phyloP scores from a whole-genome alignment of 202 grass and related monocot species.

The Dendrocalamus latiflorus region DNA sequence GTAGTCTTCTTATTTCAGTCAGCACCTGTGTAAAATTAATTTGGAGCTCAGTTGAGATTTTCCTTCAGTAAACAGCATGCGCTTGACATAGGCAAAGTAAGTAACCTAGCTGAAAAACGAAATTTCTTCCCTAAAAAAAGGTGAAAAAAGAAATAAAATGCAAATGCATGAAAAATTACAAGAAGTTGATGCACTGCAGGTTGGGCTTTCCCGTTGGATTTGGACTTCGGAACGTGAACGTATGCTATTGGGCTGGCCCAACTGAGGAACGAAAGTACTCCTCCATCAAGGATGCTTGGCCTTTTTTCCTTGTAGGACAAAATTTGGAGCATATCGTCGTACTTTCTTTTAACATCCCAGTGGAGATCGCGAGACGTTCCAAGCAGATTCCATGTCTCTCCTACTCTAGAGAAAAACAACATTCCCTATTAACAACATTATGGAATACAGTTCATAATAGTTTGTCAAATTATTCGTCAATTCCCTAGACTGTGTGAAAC shows the following conservation, averaged over 20 bases:
- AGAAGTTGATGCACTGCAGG: not conserved
- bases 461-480: not conserved
- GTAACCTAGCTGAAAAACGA: not conserved
- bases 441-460: not conserved
- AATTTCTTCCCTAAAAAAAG: not conserved
- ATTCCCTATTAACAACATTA: conserved; percentile 4
- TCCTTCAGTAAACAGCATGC: not conserved
- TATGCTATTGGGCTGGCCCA: not conserved
- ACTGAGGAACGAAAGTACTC: not conserved
- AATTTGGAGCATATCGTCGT: not conserved
- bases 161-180: not conserved
- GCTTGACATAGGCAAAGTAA: not conserved
- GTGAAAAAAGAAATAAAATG: not conserved
- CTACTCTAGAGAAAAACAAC: conserved; percentile 15
- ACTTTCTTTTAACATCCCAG: not conserved
- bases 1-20: conserved; percentile 31
- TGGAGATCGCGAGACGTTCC: not conserved
- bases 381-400: not conserved
- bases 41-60: not conserved
- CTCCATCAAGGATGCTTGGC: not conserved
- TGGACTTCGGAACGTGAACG: not conserved
- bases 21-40: conserved; percentile 20
- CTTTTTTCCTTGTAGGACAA: not conserved
- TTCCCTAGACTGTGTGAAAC: conserved; percentile 31
- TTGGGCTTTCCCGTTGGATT: not conserved